Base-by-base conservation (phyloP, 129 eudicot genomes). In the Silybum marianum region DNA sequence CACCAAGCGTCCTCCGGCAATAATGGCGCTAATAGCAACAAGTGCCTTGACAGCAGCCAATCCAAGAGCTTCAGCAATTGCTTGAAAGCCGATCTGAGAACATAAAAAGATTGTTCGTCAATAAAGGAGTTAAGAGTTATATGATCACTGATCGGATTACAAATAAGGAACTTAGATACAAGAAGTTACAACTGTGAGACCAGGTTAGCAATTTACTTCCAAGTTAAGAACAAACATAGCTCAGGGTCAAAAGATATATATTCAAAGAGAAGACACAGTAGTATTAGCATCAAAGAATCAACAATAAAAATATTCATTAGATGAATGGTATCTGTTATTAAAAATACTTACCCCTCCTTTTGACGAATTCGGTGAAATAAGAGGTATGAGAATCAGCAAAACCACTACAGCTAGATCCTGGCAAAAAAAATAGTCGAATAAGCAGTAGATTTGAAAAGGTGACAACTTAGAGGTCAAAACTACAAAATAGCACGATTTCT, bases 401-500 rank as follows among this genome's bases (percentile, higher is more conserved):
- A 96, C 99, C 83, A 96, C 99, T 75, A 96, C 99, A 6, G 99
- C 99, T 87, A 96, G 73, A 82, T 96, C 99, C 99, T 96, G 98
- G 16, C 7, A 39, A 19, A 62, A 65, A 58, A 77, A 58, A 77
- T 36, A 72, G 63, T 60, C 65, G 76, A 22, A 66, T 51, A 46
- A 67, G 30, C 69, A 67, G 19, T 48, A 28, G 28, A 69, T 46
- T 82, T n/a, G 19, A 46, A 68, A 81, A 42, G 62, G 7, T 58
- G 22, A 40, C 32, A 74, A 11, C 3, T 14, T 40, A 60, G 38
- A 18, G 78, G 60, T 40, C 2, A 78, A 68, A 75, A 42, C 0
- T 60, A 63, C 30, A 78, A 62, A 83, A 78, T 42, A 42, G 78
- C 78, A 60, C 39, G 72, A 25, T 32, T 58, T 69, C 21, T 75